phyloP scores from a whole-genome alignment of 23 red algal genomes.

The Rhodosorus marinus region DNA sequence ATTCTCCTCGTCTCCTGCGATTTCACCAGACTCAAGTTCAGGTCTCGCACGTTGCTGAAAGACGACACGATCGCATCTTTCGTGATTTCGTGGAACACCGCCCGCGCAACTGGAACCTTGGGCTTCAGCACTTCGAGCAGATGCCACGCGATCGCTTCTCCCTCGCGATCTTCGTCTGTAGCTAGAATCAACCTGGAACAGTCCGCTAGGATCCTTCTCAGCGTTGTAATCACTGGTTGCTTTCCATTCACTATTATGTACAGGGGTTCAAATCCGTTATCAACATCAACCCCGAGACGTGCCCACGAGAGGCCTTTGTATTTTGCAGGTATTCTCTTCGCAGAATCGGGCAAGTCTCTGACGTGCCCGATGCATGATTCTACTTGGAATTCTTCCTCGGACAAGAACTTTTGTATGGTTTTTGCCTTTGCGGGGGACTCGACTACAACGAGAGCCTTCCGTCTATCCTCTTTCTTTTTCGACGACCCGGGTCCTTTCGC shows the following conservation, averaged over 20 bases:
- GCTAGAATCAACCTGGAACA: constrained; percentile 63
- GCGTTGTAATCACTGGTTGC: constrained; percentile 16
- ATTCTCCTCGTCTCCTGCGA: constrained; percentile 84
- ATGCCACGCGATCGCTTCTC: constrained; percentile 98
- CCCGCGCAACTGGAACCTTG: constrained; percentile 55
- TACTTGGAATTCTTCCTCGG: constrained; percentile 24
- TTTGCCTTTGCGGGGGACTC: constrained; percentile 89
- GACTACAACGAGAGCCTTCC: constrained; percentile 58
- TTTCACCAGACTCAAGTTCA: constrained; percentile 74
- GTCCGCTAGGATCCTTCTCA: constrained; percentile 22
- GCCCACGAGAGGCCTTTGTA: constrained; percentile 64
- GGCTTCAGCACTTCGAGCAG: constrained; percentile 70
- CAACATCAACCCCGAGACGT: constrained; percentile 79
- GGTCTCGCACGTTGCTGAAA: constrained; percentile 44
- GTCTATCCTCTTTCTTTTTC: too few relatives aligned
- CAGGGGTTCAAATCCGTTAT: constrained; percentile 60
- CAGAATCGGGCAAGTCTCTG: constrained; percentile 70
- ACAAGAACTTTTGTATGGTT: constrained; percentile 75
- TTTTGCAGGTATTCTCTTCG: constrained; percentile 65
- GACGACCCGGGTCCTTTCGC: too few relatives aligned
- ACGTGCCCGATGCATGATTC: constrained; percentile 86
- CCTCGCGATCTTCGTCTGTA: constrained; percentile 94
- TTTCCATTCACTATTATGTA: constrained; percentile 63
- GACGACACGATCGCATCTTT: constrained; percentile 36
- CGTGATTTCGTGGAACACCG: constrained; percentile 98